Percentiles rank a stretch among this genome's conserved stretches.
phyloP scores from a whole-genome alignment of 257 asterid species.

The Agastache rugosa region DNA sequence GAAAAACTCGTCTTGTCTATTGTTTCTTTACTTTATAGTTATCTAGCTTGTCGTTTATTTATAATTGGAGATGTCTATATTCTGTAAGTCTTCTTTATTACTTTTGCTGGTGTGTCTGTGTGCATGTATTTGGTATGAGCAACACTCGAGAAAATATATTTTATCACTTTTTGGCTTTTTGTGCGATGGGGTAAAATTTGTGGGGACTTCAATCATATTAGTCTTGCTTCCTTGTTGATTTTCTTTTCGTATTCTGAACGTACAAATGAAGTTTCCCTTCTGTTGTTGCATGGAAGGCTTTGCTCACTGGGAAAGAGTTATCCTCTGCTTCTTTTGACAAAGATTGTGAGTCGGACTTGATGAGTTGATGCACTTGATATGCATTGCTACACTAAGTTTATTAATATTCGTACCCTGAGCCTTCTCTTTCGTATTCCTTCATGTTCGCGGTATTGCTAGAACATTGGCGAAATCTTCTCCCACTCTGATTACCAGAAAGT shows the following conservation, averaged over 20 bases:
- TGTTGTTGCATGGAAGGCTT: not conserved
- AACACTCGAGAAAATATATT: not conserved
- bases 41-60: slow-evolving; percentile 1
- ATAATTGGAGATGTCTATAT: not conserved
- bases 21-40: slow-evolving; percentile 1
- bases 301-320: not conserved
- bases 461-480: slow-evolving; percentile 1
- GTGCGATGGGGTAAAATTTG: no score
- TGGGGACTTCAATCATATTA: no score
- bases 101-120: slow-evolving; percentile 13
- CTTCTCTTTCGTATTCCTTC: slow-evolving; percentile 5
- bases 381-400: not conserved
- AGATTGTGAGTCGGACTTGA: not conserved
- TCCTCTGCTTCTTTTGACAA: not conserved
- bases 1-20: slow-evolving; percentile 18
- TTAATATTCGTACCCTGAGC: not conserved
- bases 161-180: no score
- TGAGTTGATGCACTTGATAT: slow-evolving; percentile 2
- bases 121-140: slow-evolving; percentile 14
- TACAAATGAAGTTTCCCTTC: not conserved
- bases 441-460: slow-evolving; percentile 5
- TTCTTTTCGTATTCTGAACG: not conserved
- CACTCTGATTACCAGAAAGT: not conserved
- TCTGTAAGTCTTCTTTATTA: not conserved
- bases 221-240: not conserved